These are phyloP conservation scores for Fagus sylvatica DNA, from an alignment of 306 rosid species.

Conservation along the genomic window DNA sequence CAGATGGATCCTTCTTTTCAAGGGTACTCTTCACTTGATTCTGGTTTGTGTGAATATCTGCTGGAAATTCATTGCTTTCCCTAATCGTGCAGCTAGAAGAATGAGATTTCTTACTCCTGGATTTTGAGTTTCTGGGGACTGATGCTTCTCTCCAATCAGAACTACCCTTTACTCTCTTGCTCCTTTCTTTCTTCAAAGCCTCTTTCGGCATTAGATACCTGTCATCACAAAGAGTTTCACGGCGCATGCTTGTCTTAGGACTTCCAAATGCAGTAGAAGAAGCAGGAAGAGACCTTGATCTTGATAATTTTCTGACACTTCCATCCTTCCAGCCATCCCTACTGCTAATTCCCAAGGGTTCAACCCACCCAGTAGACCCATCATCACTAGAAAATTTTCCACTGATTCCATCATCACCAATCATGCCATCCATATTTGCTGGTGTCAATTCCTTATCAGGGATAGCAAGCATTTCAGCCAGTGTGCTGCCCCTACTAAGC, in stretches of 20 bases:
- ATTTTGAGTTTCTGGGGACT: conserved; percentile 44
- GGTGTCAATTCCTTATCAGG: conserved; percentile 55
- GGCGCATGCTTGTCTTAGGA: conserved; percentile 43
- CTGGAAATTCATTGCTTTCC: conserved; percentile 44
- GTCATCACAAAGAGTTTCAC: conserved; percentile 51
- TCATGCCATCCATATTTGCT: conserved; percentile 35
- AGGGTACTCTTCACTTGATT: conserved; percentile 34
- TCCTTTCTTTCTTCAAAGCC: conserved; percentile 50
- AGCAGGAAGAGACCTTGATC: conserved; percentile 89
- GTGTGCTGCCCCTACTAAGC: conserved; percentile 68
- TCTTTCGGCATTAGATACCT: conserved; percentile 51
- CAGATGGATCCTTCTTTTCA: conserved; percentile 34
- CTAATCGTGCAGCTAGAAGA: conserved; percentile 44
- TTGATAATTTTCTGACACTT: conserved; percentile 51
- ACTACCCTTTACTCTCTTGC: conserved; percentile 33
- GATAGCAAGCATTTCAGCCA: conserved; percentile 94
- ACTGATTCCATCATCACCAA: conserved; percentile 35
- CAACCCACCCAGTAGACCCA: conserved; percentile 43
- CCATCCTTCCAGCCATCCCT: conserved; percentile 97
- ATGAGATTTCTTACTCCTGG: conserved; percentile 53
- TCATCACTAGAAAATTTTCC: conserved; percentile 43
- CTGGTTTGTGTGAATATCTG: conserved; percentile 38
- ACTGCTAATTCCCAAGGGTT: conserved; percentile 95
- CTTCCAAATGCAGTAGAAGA: conserved; percentile 67
- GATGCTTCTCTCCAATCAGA: conserved; percentile 42